These are phyloP conservation scores for Bacidia gigantensis DNA, from an alignment of 495 filamentous ascomycete genomes.

Conservation along the genomic window DNA sequence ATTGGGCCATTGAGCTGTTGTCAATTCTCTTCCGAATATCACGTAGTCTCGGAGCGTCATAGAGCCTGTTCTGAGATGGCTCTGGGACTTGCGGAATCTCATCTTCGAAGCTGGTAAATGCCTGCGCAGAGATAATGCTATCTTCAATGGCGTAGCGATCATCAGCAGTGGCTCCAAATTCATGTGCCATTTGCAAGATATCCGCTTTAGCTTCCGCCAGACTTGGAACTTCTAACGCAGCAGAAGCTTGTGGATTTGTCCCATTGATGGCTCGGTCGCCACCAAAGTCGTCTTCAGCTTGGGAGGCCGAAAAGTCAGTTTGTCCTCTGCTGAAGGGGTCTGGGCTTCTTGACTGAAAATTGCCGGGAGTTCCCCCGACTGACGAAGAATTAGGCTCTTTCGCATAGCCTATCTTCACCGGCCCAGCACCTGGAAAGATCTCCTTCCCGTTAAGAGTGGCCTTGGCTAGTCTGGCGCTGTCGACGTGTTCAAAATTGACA, in stretches of 20 bases:
- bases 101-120: conserved; percentile 53
- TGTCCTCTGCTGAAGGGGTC: conserved; percentile 56
- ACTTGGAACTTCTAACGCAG: conserved; percentile 52
- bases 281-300: conserved; percentile 27
- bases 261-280: conserved; percentile 26
- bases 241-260: conserved; percentile 28
- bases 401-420: conserved; percentile 89
- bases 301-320: conserved; percentile 23
- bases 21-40: conserved; percentile 97
- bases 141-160: conserved; percentile 58
- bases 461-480: conserved; percentile 82
- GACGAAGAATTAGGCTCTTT: conserved; percentile 82
- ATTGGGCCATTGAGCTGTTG: conserved; percentile 69
- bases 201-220: conserved; percentile 65
- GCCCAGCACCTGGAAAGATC: conserved; percentile 93
- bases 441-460: conserved; percentile 85
- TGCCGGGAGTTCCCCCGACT: conserved; percentile 66
- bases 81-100: conserved; percentile 87
- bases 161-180: conserved; percentile 79
- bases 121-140: conserved; percentile 62
- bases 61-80: conserved; percentile 76
- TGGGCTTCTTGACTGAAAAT: conserved; percentile 89
- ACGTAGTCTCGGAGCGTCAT: conserved; percentile 88
- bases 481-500: conserved; percentile 85
- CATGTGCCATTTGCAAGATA: conserved; percentile 71